Percentiles rank a stretch among this genome's conserved stretches.
Conservation (phyloP, 1,139 yeast species). For the Lodderomyces pseudojiufengensis region DNA sequence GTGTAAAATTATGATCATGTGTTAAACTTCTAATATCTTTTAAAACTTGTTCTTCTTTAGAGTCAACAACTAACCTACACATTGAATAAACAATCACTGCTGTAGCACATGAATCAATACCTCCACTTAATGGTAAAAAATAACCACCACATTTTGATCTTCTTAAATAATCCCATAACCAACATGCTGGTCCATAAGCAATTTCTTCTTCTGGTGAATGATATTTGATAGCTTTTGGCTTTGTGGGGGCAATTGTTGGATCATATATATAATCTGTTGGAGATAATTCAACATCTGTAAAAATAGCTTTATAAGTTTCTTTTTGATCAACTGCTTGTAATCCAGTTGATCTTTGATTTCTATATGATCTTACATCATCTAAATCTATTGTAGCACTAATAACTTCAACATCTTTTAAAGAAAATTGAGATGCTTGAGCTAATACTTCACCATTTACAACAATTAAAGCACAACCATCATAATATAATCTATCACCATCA, state of each 20-base stretch:
- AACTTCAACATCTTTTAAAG: constrained; percentile 87
- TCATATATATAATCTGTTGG: constrained; percentile 58
- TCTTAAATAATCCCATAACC: constrained; percentile 97
- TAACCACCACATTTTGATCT: constrained; percentile 87
- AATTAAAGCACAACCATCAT: constrained; percentile 95
- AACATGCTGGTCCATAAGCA: constrained; percentile 97
- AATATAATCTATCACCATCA: constrained; percentile 94
- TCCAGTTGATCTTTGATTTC: constrained; percentile 75
- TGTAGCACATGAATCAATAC: constrained; percentile 97
- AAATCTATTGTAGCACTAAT: constrained; percentile 89
- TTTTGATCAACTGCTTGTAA: constrained; percentile 60
- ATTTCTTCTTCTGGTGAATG: constrained; percentile 93
- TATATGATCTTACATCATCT: constrained; percentile 82
- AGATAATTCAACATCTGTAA: constrained; percentile 59
- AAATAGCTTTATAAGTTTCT: constrained; percentile 57
- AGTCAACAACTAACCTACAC: constrained; percentile 79
- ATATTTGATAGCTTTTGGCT: constrained; percentile 47
- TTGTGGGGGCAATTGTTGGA: constrained; percentile 61
- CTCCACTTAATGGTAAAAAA: constrained; percentile 92
- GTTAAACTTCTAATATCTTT: constrained; percentile 68
- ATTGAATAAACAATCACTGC: constrained; percentile 90
- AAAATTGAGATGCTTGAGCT: constrained; percentile 91
- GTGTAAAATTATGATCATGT: constrained; percentile 55
- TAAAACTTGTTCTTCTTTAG: constrained; percentile 63
- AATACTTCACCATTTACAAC: constrained; percentile 87